phyloP scores from a whole-genome alignment of 495 filamentous ascomycete species.

The Lindgomyces ingoldianus region DNA sequence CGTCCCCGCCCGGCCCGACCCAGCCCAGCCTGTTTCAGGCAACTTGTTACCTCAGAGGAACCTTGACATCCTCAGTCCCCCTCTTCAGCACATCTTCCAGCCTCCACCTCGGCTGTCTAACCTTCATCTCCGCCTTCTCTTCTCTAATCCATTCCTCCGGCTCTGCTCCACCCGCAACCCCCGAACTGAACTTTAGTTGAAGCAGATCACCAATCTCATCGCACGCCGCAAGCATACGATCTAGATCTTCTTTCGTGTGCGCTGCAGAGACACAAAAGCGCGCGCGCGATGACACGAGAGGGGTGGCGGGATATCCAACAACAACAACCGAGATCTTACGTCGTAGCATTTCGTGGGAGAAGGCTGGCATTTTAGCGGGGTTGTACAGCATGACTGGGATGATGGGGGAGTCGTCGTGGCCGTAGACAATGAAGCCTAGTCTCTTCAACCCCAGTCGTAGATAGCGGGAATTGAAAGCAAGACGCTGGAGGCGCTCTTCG shows the following conservation, averaged over 20 bases:
- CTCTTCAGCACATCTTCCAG: slow-evolving; percentile 76
- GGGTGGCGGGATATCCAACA: slow-evolving; percentile 97
- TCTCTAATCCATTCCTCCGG: slow-evolving; percentile 71
- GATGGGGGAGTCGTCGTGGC: slow-evolving; percentile 96
- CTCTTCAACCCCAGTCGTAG: slow-evolving; percentile 95
- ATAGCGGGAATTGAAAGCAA: slow-evolving; percentile 98
- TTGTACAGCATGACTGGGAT: slow-evolving; percentile 92
- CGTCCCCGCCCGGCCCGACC: background rate
- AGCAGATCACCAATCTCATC: slow-evolving; percentile 90
- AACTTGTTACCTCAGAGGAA: slow-evolving; percentile 57
- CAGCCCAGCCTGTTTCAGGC: background rate
- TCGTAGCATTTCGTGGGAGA: slow-evolving; percentile 96
- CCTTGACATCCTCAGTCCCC: slow-evolving; percentile 78
- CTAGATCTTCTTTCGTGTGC: slow-evolving; percentile 97
- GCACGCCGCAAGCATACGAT: slow-evolving; percentile 84
- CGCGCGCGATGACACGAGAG: slow-evolving; percentile 87
- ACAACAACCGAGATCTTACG: slow-evolving; percentile 98
- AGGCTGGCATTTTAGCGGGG: slow-evolving; percentile 95
- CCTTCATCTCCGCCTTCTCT: slow-evolving; percentile 65
- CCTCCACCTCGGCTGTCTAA: slow-evolving; percentile 75
- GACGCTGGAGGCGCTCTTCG: slow-evolving; percentile 90
- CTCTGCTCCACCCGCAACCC: slow-evolving; percentile 82
- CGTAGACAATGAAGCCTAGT: slow-evolving; percentile 93
- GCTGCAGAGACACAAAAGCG: slow-evolving; percentile 94
- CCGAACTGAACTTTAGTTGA: slow-evolving; percentile 93